Percentiles rank a stretch among this genome's conserved stretches.
Conservation (phyloP, 106 monocot species). For the Alisma plantagoaquatica region DNA sequence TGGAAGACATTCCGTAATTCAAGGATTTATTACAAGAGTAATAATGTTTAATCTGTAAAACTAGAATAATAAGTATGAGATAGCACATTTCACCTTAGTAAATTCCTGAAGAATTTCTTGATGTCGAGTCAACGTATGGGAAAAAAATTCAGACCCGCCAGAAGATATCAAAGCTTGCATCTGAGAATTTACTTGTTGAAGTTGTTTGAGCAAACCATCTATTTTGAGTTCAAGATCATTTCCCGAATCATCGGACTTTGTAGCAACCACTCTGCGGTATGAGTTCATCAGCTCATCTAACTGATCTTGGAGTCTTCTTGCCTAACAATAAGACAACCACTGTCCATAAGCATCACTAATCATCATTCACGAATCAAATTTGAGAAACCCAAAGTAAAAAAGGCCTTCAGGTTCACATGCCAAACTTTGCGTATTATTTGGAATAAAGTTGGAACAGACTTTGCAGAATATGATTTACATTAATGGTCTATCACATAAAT, state of each 20-base stretch:
- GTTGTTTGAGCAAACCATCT: slow-evolving; percentile 76
- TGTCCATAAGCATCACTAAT: too few relatives aligned
- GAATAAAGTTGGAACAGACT: too few relatives aligned
- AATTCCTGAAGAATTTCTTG: slow-evolving; percentile 90
- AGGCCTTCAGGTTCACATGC: too few relatives aligned
- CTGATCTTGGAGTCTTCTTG: slow-evolving; percentile 82
- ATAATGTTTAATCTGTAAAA: background rate
- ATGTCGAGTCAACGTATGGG: slow-evolving; percentile 84
- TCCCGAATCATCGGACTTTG: slow-evolving; percentile 58
- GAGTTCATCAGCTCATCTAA: slow-evolving; percentile 84
- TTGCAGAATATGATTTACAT: too few relatives aligned
- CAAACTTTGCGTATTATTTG: too few relatives aligned
- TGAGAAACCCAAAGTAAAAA: too few relatives aligned
- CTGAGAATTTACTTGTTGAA: slow-evolving; percentile 86
- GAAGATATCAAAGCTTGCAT: slow-evolving; percentile 96
- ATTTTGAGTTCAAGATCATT: slow-evolving; percentile 72
- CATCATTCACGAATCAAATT: too few relatives aligned
- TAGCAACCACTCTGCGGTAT: slow-evolving; percentile 61
- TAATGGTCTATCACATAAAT: too few relatives aligned
- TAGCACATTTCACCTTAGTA: slow-evolving; percentile 51
- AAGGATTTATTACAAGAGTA: background rate
- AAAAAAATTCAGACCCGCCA: slow-evolving; percentile 85
- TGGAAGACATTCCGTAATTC: background rate
- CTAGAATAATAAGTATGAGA: background rate
- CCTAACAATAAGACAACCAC: too few relatives aligned